phyloP scores from a whole-genome alignment of 345 rosid genomes.

The Chamaenerion angustifolium region DNA sequence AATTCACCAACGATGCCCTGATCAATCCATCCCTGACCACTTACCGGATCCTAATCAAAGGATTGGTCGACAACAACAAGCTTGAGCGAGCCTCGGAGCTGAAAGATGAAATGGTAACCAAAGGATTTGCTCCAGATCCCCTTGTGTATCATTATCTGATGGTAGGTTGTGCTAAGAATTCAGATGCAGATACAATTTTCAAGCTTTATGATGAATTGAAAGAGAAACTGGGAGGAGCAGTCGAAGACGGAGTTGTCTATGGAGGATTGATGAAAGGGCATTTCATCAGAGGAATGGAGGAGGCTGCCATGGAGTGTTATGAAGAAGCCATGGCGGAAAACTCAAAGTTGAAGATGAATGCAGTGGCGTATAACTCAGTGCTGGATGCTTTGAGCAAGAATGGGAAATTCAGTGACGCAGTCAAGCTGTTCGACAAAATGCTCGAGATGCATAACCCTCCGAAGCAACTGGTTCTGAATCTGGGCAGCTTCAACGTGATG shows the following conservation, averaged over 20 bases:
- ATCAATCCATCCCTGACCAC: conserved; percentile 66
- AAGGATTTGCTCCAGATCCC: conserved; percentile 51
- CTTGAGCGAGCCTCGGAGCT: conserved; percentile 70
- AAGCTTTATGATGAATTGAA: conserved; percentile 61
- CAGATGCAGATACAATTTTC: conserved; percentile 47
- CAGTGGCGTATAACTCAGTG: conserved; percentile 51
- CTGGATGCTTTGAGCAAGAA: conserved; percentile 65
- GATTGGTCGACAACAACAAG: conserved; percentile 65
- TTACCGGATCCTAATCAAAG: conserved; percentile 59
- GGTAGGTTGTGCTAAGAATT: conserved; percentile 40
- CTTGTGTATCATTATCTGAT: conserved; percentile 59
- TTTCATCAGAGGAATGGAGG: conserved; percentile 60
- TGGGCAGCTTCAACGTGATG: conserved; percentile 85
- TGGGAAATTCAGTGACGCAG: conserved; percentile 60
- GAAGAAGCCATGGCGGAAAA: conserved; percentile 36
- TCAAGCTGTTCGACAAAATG: conserved; percentile 61
- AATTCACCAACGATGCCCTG: conserved; percentile 50
- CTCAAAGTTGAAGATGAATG: conserved; percentile 53
- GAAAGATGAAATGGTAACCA: conserved; percentile 61
- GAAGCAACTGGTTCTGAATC: conserved; percentile 39
- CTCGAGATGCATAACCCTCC: conserved; percentile 58
- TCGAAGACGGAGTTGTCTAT: conserved; percentile 68
- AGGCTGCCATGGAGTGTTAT: conserved; percentile 71
- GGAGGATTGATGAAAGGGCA: conserved; percentile 72
- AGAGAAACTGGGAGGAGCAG: conserved; percentile 56